These are phyloP conservation scores for Pleurozium schreberi DNA, from an alignment of 225 moss, liverwort and hornwort genomes.

Conservation along the genomic window DNA sequence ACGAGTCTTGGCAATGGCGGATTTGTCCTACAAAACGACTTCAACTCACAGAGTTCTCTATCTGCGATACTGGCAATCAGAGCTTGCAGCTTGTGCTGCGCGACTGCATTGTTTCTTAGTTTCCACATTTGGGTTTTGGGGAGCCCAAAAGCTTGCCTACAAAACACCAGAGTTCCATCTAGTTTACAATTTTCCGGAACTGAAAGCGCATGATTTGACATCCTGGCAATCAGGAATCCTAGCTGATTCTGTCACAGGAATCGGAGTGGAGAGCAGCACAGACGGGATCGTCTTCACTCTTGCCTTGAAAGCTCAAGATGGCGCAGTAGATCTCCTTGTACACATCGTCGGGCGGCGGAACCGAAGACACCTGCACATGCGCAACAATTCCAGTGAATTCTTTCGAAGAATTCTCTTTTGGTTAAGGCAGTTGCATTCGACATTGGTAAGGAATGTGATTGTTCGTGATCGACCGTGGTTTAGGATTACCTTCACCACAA, in stretches of 20 bases:
- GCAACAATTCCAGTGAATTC: neutral
- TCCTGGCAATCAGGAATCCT: neutral
- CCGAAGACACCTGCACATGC: slow-evolving; percentile 56
- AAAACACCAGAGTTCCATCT: neutral
- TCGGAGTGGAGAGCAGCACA: neutral
- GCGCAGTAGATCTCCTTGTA: slow-evolving; percentile 31
- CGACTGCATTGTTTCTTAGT: neutral
- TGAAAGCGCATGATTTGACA: neutral
- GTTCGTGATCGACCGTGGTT: neutral
- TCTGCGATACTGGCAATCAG: neutral
- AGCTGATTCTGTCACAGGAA: slow-evolving; percentile 26
- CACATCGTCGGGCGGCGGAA: slow-evolving; percentile 49
- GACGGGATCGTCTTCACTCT: neutral
- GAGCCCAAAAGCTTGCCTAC: neutral
- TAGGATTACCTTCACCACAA: slow-evolving; percentile 42
- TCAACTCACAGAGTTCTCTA: neutral
- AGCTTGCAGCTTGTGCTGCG: neutral
- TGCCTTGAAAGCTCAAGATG: slow-evolving; percentile 11
- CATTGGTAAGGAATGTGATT: neutral
- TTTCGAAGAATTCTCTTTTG: neutral
- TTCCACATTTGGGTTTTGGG: no score
- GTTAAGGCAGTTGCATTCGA: neutral
- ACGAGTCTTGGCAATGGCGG: neutral
- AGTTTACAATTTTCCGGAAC: neutral
- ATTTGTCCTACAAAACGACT: neutral